Evolutionary conservation across 2,329 filamentous ascomycete species (phyloP), one percentile per base, ranked within the genome.

Genomic region (Microdochium paspali): DNA sequence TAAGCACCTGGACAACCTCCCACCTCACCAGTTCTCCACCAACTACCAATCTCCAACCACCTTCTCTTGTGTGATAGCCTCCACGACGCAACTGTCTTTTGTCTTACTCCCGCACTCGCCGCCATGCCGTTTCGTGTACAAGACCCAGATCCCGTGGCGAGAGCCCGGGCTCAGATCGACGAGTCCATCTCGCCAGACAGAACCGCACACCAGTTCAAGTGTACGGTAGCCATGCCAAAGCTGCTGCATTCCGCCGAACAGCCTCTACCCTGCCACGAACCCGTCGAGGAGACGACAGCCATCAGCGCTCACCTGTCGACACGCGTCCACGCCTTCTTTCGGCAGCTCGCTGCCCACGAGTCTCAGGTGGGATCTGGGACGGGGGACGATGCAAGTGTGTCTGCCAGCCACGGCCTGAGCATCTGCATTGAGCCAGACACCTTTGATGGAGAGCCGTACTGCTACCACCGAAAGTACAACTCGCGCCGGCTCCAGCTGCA

Each of bases 391-490:
- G 35, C 35, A 18, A 18, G 13, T 18, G 47, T n/a, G 28, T 40
- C 26, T 20, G 46, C 25, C 31, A 10, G 43, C n/a, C 18, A 49
- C 28, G 20, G 32, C 45, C 31, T 54, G 20, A 6, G 45, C 4
- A 13, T 54, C 31, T 24, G 5, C 25, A 49, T 54, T 43, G 15
- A 47, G 31, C 35, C 39, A 10, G 52, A 55, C 46, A 21, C 47
- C 0, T 50, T 55, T 26, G 30, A 47, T 25, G 30, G 31, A 18
- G 20, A 47, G 24, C 45, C 44, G 9, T 15, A 21, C 13, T 54
- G 54, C 31, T 6, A 48, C 32, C 52, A 53, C 47, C 52, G 49
- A 47, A 47, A 45, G 23, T 56, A 50, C 44, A 52, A 56, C 35
- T 48, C 52, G 43, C 52, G 48, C 24, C 54, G 51, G 44, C 48